Evolutionary conservation across 148 eudicot genomes (phyloP).

Genomic region (Amaranthus cruentus): DNA sequence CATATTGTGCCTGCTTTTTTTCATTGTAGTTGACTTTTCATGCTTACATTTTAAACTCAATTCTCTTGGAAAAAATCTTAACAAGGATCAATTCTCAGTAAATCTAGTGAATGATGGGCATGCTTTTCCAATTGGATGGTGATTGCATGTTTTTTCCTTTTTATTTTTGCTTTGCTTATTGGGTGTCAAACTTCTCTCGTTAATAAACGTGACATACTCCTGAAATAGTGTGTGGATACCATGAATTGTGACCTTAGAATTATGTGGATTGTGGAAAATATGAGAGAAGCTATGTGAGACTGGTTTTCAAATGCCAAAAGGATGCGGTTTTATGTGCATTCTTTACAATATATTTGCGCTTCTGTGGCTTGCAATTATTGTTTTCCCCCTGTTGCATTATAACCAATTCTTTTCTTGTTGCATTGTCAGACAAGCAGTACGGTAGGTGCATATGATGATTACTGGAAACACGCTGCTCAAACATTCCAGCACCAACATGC

Average conservation of each 20-base stretch:
- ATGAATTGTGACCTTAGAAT: not conserved
- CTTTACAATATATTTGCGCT: not conserved
- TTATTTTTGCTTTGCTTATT: not conserved
- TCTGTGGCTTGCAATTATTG: constrained; percentile 5
- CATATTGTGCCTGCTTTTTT: no score
- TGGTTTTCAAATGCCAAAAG: not conserved
- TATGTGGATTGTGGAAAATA: not conserved
- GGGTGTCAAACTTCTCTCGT: not conserved
- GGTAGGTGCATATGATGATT: constrained; percentile 49
- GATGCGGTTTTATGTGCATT: not conserved
- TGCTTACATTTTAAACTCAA: no score
- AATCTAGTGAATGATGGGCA: not conserved
- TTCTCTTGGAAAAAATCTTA: no score
- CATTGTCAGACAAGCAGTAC: constrained; percentile 51
- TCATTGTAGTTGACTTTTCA: no score
- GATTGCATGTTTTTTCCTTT: not conserved
- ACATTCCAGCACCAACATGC: constrained; percentile 41
- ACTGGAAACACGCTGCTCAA: constrained; percentile 70
- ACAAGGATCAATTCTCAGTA: no score
- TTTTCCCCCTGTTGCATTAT: not conserved
- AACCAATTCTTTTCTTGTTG: constrained; percentile 8
- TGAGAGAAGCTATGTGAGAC: not conserved
- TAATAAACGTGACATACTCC: not conserved
- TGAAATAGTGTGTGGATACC: not conserved
- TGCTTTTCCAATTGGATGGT: not conserved